Conservation (phyloP, 148 eudicot species). For the Hydrangea macrophylla region DNA sequence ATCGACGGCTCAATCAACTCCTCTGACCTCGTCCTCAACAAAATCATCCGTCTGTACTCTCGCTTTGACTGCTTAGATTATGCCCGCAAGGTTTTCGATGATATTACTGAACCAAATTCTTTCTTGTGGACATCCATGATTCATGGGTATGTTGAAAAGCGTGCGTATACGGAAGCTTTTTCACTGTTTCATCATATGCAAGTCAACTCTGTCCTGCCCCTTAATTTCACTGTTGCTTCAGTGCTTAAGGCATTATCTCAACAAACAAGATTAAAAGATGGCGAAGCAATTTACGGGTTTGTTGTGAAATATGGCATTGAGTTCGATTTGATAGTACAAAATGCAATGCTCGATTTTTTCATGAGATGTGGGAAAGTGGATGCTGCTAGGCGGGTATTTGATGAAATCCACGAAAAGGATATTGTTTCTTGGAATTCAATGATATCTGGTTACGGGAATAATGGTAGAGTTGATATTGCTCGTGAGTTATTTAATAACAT, state of each 20-base stretch:
- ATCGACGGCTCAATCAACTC: constrained; percentile 16
- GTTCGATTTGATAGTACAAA: constrained; percentile 25
- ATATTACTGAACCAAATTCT: constrained; percentile 34
- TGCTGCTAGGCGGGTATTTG: constrained; percentile 19
- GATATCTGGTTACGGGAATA: constrained; percentile 26
- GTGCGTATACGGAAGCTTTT: constrained; percentile 16
- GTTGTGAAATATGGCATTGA: constrained; percentile 22
- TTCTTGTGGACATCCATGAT: constrained; percentile 38
- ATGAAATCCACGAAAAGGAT: constrained; percentile 23
- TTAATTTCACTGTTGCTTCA: constrained; percentile 25
- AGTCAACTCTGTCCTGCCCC: constrained; percentile 1
- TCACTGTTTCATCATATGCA: constrained; percentile 20
- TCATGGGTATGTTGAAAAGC: constrained; percentile 34
- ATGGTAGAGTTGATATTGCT: constrained; percentile 16
- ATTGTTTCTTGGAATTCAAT: constrained; percentile 25
- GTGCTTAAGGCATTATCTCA: constrained; percentile 29
- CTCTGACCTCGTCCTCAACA: constrained; percentile 25
- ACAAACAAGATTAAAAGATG: constrained; percentile 19
- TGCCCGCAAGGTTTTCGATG: constrained; percentile 31
- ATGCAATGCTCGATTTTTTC: constrained; percentile 23
- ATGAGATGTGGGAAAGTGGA: constrained; percentile 25
- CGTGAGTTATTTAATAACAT: constrained; percentile 24
- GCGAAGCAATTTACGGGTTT: constrained; percentile 20
- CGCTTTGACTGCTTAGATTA: constrained; percentile 14
- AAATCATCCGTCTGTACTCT: constrained; percentile 26